A percentile compares a stretch with the other conserved stretches of the same genome.
Evolutionary conservation across 1,139 yeast genomes (phyloP).

Genomic region (Saccharomycopsis hybrid): DNA sequence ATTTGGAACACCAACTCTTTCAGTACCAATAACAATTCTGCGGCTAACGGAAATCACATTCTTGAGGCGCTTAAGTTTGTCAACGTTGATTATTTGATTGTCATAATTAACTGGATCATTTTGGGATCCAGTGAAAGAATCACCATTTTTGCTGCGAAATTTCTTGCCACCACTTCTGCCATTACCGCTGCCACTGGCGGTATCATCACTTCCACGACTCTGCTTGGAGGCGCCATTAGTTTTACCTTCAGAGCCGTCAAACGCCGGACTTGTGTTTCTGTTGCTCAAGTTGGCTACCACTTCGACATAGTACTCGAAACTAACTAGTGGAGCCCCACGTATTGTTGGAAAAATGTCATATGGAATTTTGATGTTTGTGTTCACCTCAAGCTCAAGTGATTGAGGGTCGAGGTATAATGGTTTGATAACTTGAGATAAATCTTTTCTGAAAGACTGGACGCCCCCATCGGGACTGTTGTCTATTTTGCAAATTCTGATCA

Average conservation of each 20-base stretch:
- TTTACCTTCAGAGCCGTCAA: background rate
- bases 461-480: slow-evolving; percentile 36
- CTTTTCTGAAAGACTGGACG: slow-evolving; percentile 77
- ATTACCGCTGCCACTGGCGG: slow-evolving; percentile 15
- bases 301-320: slow-evolving; percentile 82
- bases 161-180: slow-evolving; percentile 23
- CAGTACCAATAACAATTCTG: slow-evolving; percentile 77
- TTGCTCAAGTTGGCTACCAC: slow-evolving; percentile 62
- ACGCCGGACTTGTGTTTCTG: background rate
- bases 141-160: slow-evolving; percentile 21
- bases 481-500: slow-evolving; percentile 75
- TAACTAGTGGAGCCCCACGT: slow-evolving; percentile 62
- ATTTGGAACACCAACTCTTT: slow-evolving; percentile 31
- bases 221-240: background rate
- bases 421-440: slow-evolving; percentile 66
- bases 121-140: slow-evolving; percentile 22
- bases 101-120: slow-evolving; percentile 20
- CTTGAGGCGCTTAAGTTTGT: slow-evolving; percentile 61
- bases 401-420: slow-evolving; percentile 77
- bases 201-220: background rate
- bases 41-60: slow-evolving; percentile 75
- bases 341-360: slow-evolving; percentile 85
- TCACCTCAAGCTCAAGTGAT: slow-evolving; percentile 45
- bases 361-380: slow-evolving; percentile 66
- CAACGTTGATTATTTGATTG: slow-evolving; percentile 61